These are phyloP conservation scores for Daldinia childiae DNA, from an alignment of 495 filamentous ascomycete genomes.

Conservation along the genomic window DNA sequence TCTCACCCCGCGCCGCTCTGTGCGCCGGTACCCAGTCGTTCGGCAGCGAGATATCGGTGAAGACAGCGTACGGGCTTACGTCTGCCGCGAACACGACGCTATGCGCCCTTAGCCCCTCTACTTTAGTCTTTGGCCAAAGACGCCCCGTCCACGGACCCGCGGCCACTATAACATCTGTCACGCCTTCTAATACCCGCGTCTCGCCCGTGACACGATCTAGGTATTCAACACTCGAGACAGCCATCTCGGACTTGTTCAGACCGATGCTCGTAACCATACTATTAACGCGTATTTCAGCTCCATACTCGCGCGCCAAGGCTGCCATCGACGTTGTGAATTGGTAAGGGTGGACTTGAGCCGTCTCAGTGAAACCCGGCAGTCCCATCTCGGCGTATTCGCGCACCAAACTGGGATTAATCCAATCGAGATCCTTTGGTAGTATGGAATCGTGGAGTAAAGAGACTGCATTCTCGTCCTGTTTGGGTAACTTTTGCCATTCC, in stretches of 20 bases:
- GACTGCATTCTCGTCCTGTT: constrained; percentile 71
- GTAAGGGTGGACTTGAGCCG: constrained; percentile 94
- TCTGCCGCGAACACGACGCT: constrained; percentile 85
- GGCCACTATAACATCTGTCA: constrained; percentile 83
- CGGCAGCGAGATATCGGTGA: constrained; percentile 87
- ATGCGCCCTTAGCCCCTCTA: constrained; percentile 85
- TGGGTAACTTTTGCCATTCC: constrained; percentile 71
- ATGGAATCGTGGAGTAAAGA: constrained; percentile 66
- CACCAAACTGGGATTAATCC: constrained; percentile 76
- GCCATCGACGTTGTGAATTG: constrained; percentile 92
- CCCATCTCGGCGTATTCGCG: constrained; percentile 86
- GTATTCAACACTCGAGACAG: constrained; percentile 78
- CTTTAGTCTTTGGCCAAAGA: constrained; percentile 78
- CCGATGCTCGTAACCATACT: constrained; percentile 61
- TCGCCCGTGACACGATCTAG: constrained; percentile 68
- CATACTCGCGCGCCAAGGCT: constrained; percentile 76
- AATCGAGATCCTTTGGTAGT: constrained; percentile 84
- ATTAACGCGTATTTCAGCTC: constrained; percentile 75
- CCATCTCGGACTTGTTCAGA: constrained; percentile 61
- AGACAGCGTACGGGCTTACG: constrained; percentile 87
- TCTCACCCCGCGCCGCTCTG: constrained; percentile 56
- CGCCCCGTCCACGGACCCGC: constrained; percentile 90
- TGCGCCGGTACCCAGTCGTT: constrained; percentile 61
- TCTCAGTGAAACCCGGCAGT: constrained; percentile 67
- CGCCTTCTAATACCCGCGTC: constrained; percentile 65